phyloP scores from a whole-genome alignment of 768 basidiomycete species.

The Lentinula aciculospora region DNA sequence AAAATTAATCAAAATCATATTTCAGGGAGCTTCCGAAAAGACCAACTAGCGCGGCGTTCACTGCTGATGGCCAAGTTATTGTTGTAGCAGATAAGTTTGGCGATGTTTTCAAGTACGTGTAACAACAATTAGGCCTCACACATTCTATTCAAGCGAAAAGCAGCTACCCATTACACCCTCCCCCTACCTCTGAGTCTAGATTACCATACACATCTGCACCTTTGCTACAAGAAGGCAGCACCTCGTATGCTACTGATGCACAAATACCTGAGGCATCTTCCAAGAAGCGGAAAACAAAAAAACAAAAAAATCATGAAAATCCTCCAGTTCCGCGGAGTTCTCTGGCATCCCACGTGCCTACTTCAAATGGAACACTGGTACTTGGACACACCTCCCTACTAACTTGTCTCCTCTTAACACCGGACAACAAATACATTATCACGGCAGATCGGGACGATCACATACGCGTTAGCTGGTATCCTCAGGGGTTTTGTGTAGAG shows the following conservation, averaged over 20 bases:
- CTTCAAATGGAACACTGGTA: conserved; percentile 62
- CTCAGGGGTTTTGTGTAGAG: conserved; percentile 81
- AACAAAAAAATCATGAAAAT: conserved; percentile 6
- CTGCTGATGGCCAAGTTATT: conserved; percentile 55
- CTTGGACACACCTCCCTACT: conserved; percentile 88
- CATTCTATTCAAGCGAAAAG: not conserved
- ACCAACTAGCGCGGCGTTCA: conserved; percentile 65
- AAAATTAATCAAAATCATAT: conserved; percentile 2
- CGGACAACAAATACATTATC: conserved; percentile 69
- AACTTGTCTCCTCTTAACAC: conserved; percentile 63
- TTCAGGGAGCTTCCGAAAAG: conserved; percentile 79
- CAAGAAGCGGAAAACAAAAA: conserved; percentile 21
- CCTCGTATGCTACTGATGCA: not conserved
- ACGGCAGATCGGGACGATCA: conserved; percentile 96
- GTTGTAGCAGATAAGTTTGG: conserved; percentile 93
- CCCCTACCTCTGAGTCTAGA: not conserved
- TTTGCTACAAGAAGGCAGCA: not conserved
- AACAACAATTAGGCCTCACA: not conserved
- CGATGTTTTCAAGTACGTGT: conserved; percentile 72
- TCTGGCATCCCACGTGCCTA: conserved; percentile 61
- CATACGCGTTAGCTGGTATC: conserved; percentile 86
- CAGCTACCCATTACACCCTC: conserved; percentile 58
- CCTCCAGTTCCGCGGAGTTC: conserved; percentile 16
- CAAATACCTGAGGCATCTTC: conserved; percentile 6
- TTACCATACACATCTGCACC: not conserved